Evolutionary conservation across 139 green algal species (phyloP), one percentile per base, ranked within the genome.

Genomic region (Dunaliella sp.): DNA sequence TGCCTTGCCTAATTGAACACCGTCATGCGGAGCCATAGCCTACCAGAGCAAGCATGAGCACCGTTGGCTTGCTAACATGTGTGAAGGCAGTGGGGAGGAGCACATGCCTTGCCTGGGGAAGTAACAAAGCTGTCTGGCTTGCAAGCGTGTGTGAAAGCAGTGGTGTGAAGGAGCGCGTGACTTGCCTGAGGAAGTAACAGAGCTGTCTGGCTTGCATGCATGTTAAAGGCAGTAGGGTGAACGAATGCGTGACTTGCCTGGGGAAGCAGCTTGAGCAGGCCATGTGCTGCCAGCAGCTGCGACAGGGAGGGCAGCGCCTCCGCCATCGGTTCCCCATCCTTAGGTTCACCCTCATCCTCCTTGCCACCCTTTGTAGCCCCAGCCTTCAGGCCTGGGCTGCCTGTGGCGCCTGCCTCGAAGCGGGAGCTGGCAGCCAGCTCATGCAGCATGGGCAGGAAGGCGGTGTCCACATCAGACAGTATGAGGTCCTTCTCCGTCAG

Each of bases 181-280:
- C n/a, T n/a, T n/a, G n/a, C n/a, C n/a, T n/a, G n/a, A n/a, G n/a
- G n/a, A n/a, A n/a, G n/a, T n/a, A n/a, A n/a, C n/a, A n/a, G n/a
- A n/a, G n/a, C n/a, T n/a, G n/a, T n/a, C n/a, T n/a, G n/a, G n/a
- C n/a, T n/a, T n/a, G n/a, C n/a, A n/a, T n/a, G n/a, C n/a, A n/a
- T n/a, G n/a, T n/a, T n/a, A n/a, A n/a, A n/a, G n/a, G n/a, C n/a
- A n/a, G n/a, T n/a, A n/a, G n/a, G n/a, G n/a, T n/a, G n/a, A n/a
- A n/a, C n/a, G n/a, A n/a, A n/a, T n/a, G n/a, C n/a, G n/a, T n/a
- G 48, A 33, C 83, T 30, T 33, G 81, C 83, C 77, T 84, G 30
- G 22, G 84, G 84, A 25, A 87, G 77, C 84, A 87, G 78, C 77
- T 87, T 87, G 37, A 82, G 31, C 48, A 87, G 77, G 48, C 74